Base-by-base conservation (phyloP, 495 filamentous ascomycete species). In the Extremus antarcticus region DNA sequence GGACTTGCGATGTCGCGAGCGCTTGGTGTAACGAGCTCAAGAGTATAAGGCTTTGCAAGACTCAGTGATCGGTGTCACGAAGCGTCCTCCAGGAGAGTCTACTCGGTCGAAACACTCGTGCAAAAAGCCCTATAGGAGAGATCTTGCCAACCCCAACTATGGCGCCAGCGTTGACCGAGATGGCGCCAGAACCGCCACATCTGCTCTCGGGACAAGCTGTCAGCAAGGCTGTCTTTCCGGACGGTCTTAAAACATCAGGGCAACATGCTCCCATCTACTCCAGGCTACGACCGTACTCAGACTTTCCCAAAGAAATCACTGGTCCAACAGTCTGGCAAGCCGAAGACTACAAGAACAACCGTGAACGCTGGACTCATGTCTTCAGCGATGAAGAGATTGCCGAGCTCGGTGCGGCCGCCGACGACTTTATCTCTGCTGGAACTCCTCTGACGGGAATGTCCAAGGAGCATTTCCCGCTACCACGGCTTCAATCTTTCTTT, bases 311-410 rank as follows among this genome's bases (percentile, higher is more conserved):
- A 47, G 68, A 79, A 24, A 88, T 92, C 57, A 72, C 76, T 4
- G 88, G 87, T 3, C 79, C 79, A 8, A 92, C 87, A 0, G 80
- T 89, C 39, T 95, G 89, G 89, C 76, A 80, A 60, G 73, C 80
- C 0, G 81, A 86, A 21, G 84, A 90, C 39, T 92, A 85, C 65
- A 70, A 68, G 43, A 65, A 82, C 52, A 74, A 82, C 55, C 83
- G 86, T 0, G 84, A 89, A 65, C 74, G 77, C 62, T 94, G 89
- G 88, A 81, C 83, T 0, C 86, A 91, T 69, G 69, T 67, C 16
- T 86, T 92, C 66, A 79, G 72, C 13, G 65, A 72, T 2, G 72
- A 78, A 2, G 86, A 94, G 65, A 71, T 90, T 35, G 66, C 70
- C 10, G 89, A 91, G 62, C 77, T 95, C 41, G 77, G 77, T 57